Evolutionary conservation across 306 rosid species (phyloP).

Genomic region (Cercis canadensis): DNA sequence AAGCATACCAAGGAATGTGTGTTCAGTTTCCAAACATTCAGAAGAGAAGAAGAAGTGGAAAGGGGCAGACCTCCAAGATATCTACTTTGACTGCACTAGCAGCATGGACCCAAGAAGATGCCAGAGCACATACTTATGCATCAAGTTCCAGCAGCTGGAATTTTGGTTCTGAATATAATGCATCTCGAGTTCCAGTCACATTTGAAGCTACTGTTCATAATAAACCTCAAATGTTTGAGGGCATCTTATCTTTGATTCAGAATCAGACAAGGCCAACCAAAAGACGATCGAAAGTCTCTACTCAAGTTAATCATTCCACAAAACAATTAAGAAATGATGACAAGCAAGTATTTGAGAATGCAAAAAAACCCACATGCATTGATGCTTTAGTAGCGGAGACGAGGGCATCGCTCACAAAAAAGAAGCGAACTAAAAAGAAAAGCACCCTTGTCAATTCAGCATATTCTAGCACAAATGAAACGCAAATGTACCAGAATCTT

Average conservation of each 20-base stretch:
- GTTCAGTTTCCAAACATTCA: constrained; percentile 54
- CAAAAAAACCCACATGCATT: constrained; percentile 44
- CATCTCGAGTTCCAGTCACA: constrained; percentile 8
- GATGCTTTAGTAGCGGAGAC: constrained; percentile 49
- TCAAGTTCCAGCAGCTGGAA: constrained; percentile 10
- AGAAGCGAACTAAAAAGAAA: constrained; percentile 59
- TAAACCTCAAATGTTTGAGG: constrained; percentile 22
- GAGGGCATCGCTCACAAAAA: constrained; percentile 52
- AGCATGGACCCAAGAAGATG: constrained; percentile 15
- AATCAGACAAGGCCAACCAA: constrained; percentile 36
- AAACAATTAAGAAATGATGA: constrained; percentile 27
- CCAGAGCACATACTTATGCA: constrained; percentile 11
- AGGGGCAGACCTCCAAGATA: constrained; percentile 40
- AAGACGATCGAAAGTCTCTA: constrained; percentile 43
- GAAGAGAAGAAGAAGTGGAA: constrained; percentile 58
- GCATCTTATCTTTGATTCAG: constrained; percentile 22
- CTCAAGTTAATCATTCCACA: constrained; percentile 32
- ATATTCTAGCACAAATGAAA: constrained; percentile 40
- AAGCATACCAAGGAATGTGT: constrained; percentile 40
- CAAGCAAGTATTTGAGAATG: constrained; percentile 36
- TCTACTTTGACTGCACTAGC: constrained; percentile 20
- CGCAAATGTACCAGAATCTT: constrained; percentile 37
- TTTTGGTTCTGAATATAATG: constrained; percentile 27
- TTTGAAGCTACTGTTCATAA: constrained; percentile 6
- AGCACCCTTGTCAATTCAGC: constrained; percentile 38